Evolutionary conservation across 257 asterid species (phyloP).

Genomic region (Thymus quinquecostatus): DNA sequence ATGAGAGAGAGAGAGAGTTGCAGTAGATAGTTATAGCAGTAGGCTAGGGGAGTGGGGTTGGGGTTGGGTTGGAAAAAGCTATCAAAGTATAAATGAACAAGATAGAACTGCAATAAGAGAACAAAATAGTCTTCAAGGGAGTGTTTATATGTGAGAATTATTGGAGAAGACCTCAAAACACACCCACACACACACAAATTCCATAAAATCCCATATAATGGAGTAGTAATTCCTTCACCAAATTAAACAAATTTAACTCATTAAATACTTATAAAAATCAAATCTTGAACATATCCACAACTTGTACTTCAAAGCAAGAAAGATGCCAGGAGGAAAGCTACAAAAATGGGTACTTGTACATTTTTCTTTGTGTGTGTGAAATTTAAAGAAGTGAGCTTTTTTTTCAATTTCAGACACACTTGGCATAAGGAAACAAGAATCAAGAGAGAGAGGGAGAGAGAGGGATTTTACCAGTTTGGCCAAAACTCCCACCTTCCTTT

Average conservation of each 20-base stretch:
- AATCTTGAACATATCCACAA: not conserved
- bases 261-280: not conserved
- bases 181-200: not conserved
- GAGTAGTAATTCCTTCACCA: not conserved
- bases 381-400: conserved; percentile 14
- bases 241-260: not conserved
- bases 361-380: not conserved
- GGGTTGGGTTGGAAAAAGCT: conserved; percentile 27
- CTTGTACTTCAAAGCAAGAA: conserved; percentile 2
- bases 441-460: not conserved
- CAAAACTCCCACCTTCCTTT: conserved; percentile 38
- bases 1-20: conserved; percentile 2
- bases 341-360: conserved; percentile 12
- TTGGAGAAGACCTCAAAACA: conserved; percentile 24
- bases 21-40: conserved; percentile 26
- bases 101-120: conserved; percentile 30
- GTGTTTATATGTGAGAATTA: conserved; percentile 35
- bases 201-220: not conserved
- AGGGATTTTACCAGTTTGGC: conserved; percentile 26
- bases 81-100: conserved; percentile 29
- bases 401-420: conserved; percentile 4
- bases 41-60: conserved; percentile 26
- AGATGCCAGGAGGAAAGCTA: conserved; percentile 24
- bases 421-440: conserved; percentile 15
- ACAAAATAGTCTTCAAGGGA: conserved; percentile 25